phyloP scores from a whole-genome alignment of 768 basidiomycete genomes.

The Lactarius sanguifluus region DNA sequence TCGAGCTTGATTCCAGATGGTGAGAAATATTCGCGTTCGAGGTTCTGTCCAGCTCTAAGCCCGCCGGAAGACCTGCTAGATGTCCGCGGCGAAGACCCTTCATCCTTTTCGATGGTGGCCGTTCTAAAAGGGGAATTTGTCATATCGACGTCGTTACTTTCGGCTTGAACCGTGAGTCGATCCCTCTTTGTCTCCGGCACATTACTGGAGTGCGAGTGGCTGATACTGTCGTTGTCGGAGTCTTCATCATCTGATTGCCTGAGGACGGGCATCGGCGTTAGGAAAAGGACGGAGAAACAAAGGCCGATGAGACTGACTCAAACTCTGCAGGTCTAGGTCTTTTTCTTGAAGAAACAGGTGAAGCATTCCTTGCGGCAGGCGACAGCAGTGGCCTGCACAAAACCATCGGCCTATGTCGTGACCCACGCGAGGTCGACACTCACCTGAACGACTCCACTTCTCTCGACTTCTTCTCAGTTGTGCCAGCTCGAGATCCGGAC shows the following conservation, averaged over 20 bases:
- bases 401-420: neutral
- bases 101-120: neutral
- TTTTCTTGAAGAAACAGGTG: conserved; percentile 19
- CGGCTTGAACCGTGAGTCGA: neutral
- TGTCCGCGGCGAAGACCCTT: conserved; percentile 4
- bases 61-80: conserved; percentile 15
- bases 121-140: conserved; percentile 13
- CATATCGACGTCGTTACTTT: conserved; percentile 14
- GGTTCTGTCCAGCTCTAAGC: conserved; percentile 3
- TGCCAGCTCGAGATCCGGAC: conserved; percentile 7
- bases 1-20: conserved; percentile 29
- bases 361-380: conserved; percentile 3
- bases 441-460: conserved; percentile 19
- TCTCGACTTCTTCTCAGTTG: conserved; percentile 20
- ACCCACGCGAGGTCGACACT: neutral
- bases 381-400: conserved; percentile 1
- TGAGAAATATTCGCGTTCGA: conserved; percentile 26
- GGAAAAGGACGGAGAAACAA: neutral
- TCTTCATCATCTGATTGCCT: conserved; percentile 22
- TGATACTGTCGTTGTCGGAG: neutral
- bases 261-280: neutral
- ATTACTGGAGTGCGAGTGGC: neutral
- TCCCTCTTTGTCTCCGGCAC: conserved; percentile 5
- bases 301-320: conserved; percentile 14
- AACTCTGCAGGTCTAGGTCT: conserved; percentile 1